Conservation (phyloP, 148 eudicot species). For the Rhododendron kiyosumense region DNA sequence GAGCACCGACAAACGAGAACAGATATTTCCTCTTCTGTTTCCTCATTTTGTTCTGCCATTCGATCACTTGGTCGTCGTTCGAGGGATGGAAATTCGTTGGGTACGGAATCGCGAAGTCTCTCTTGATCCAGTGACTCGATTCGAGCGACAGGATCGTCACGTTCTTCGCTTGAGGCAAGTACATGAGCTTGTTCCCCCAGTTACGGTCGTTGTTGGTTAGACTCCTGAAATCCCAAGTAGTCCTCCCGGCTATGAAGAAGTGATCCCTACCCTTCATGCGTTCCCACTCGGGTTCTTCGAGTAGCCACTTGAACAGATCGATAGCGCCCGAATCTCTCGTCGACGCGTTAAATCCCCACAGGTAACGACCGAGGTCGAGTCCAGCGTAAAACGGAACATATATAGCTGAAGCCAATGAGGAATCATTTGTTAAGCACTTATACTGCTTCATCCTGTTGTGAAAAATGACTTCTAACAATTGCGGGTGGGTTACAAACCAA, state of each 20-base stretch:
- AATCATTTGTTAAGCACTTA: constrained; percentile 35
- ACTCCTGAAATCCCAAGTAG: constrained; percentile 38
- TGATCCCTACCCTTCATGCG: constrained; percentile 29
- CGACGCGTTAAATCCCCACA: constrained; percentile 16
- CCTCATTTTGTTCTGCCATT: constrained; percentile 36
- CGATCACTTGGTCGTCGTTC: constrained; percentile 18
- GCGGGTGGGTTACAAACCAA: constrained; percentile 41
- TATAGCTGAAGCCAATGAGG: constrained; percentile 28
- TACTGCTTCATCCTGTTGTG: constrained; percentile 44
- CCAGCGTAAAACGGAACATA: constrained; percentile 46
- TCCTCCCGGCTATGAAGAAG: constrained; percentile 35
- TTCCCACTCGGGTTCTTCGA: constrained; percentile 35
- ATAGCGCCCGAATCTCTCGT: constrained; percentile 20
- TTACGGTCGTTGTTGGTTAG: neutral
- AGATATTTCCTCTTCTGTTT: constrained; percentile 19
- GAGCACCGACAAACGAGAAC: constrained; percentile 35
- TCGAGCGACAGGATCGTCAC: constrained; percentile 32
- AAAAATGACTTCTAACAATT: constrained; percentile 45
- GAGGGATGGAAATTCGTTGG: constrained; percentile 49
- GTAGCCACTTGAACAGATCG: constrained; percentile 25
- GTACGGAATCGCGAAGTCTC: constrained; percentile 41
- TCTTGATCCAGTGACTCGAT: constrained; percentile 21
- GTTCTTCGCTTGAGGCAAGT: constrained; percentile 30
- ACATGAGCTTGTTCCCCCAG: constrained; percentile 41
- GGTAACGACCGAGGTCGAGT: constrained; percentile 25